Conservation (phyloP, 495 filamentous ascomycete genomes). For the Aspergillus hancockii region DNA sequence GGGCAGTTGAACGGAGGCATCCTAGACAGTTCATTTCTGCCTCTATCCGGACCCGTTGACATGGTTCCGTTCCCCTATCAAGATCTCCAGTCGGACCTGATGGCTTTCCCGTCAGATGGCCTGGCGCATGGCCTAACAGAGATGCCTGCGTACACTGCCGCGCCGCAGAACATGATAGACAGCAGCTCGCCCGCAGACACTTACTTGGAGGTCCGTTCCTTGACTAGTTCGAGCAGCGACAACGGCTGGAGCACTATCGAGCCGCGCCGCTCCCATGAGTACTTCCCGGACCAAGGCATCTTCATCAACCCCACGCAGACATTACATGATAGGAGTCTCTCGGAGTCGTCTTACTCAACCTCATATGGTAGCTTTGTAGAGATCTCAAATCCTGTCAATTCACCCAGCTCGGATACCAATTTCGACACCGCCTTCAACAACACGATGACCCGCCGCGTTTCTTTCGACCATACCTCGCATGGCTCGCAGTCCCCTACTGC, state of each 20-base stretch:
- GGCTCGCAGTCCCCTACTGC: slow-evolving; percentile 52
- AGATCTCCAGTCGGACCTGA: slow-evolving; percentile 63
- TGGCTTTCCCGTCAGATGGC: slow-evolving; percentile 41
- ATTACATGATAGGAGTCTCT: slow-evolving; percentile 79
- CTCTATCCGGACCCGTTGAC: slow-evolving; percentile 64
- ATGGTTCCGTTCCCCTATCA: slow-evolving; percentile 73
- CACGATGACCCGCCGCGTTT: slow-evolving; percentile 32
- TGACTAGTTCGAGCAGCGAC: slow-evolving; percentile 75
- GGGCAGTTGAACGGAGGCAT: slow-evolving; percentile 62
- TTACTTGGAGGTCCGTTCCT: slow-evolving; percentile 78
- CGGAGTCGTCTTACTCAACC: slow-evolving; percentile 78
- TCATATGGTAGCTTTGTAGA: slow-evolving; percentile 81
- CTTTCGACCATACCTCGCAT: slow-evolving; percentile 40
- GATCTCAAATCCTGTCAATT: slow-evolving; percentile 69
- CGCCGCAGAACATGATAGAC: slow-evolving; percentile 50
- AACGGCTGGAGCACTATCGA: slow-evolving; percentile 82
- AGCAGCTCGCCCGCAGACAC: slow-evolving; percentile 82
- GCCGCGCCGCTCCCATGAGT: slow-evolving; percentile 54
- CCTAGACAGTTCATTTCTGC: slow-evolving; percentile 67
- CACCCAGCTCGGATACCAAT: slow-evolving; percentile 64
- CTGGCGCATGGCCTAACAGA: slow-evolving; percentile 53
- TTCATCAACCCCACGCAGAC: slow-evolving; percentile 88
- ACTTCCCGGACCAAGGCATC: slow-evolving; percentile 54
- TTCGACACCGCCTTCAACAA: slow-evolving; percentile 65
- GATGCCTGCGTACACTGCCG: slow-evolving; percentile 47